Evolutionary conservation across 208 protist genomes (phyloP).

Genomic region (Crithidia brevicula): DNA sequence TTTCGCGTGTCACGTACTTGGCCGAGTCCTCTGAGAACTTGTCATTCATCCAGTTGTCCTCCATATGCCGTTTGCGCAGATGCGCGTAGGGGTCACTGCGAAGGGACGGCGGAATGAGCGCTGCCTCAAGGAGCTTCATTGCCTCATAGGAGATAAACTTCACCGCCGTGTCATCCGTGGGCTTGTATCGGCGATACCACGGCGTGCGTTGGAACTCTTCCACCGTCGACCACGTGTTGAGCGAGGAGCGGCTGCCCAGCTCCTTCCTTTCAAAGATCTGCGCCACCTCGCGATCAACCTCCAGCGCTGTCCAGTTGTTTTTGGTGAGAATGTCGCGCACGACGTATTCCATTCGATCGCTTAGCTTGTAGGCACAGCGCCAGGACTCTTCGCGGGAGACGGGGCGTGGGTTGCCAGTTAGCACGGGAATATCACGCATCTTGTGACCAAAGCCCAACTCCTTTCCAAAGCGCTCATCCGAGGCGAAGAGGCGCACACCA

Average conservation of each 20-base stretch:
- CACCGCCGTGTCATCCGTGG: slow-evolving; percentile 73
- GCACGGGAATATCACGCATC: slow-evolving; percentile 88
- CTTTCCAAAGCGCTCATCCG: slow-evolving; percentile 69
- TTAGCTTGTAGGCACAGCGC: slow-evolving; percentile 83
- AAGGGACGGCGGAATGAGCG: slow-evolving; percentile 83
- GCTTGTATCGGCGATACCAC: slow-evolving; percentile 88
- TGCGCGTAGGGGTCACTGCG: slow-evolving; percentile 85
- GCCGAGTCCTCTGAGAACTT: slow-evolving; percentile 84
- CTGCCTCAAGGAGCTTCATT: slow-evolving; percentile 81
- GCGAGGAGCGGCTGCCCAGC: slow-evolving; percentile 62
- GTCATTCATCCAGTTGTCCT: slow-evolving; percentile 93
- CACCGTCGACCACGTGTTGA: slow-evolving; percentile 88
- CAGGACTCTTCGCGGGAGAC: slow-evolving; percentile 80
- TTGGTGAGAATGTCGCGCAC: slow-evolving; percentile 71
- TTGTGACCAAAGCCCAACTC: slow-evolving; percentile 86
- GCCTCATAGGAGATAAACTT: slow-evolving; percentile 92
- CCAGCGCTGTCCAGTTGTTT: slow-evolving; percentile 60
- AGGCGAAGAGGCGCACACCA: slow-evolving; percentile 57
- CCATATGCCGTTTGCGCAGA: slow-evolving; percentile 89
- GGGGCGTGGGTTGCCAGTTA: slow-evolving; percentile 85
- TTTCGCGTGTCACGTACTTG: slow-evolving; percentile 71
- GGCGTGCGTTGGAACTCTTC: slow-evolving; percentile 92
- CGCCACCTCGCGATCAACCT: slow-evolving; percentile 81
- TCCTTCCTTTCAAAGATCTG: slow-evolving; percentile 84
- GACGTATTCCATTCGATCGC: slow-evolving; percentile 87